Base-by-base conservation (phyloP, 2,329 filamentous ascomycete genomes). In the Penicillium nordicum region DNA sequence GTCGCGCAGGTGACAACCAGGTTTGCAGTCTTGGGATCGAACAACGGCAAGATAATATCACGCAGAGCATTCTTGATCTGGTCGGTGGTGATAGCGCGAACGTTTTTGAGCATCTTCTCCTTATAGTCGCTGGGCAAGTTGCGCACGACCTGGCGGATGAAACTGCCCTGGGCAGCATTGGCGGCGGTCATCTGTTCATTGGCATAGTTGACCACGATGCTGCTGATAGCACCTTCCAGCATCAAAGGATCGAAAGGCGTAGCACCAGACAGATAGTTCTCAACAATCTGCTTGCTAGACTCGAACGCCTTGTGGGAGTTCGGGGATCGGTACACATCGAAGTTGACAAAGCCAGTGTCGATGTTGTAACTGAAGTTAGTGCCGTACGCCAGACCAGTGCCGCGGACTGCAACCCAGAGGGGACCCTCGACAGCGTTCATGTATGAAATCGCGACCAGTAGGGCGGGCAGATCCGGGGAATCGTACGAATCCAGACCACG, bases 401-500 rank as follows among this genome's bases (percentile, higher is more conserved):
- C 94, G 45, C 94, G 90, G 47, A 97, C 89, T 0, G 91, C 90
- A 61, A 88, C 88, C 93, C 94, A 97, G 32, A 99, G 84, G 0
- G 94, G 94, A 0, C 94, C 94, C 74, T 99, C 94, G 18, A 95
- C 89, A 0, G 92, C 87, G 69, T 97, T 92, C 58, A 99, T 87
- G 70, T 97, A 97, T 21, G 92, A 87, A 48, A 92, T 85, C 0
- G 93, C 92, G 8, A 99, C 92, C 72, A 96, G 84, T 50, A 96
- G 82, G 2, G 92, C 87, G 0, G 94, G 92, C 1, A 97, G 80
- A 16, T 85, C 82, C 0, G 92, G 87, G 67, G 97, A 88, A 4
- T 83, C 80, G 69, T 88, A 92, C 0, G 88, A 90, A 25, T 84
- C 82, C 16, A 93, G 84, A 6, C 93, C 93, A 41, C 83, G 83